phyloP scores from a whole-genome alignment of 495 filamentous ascomycete genomes.

The Aspergillus cavernicola region DNA sequence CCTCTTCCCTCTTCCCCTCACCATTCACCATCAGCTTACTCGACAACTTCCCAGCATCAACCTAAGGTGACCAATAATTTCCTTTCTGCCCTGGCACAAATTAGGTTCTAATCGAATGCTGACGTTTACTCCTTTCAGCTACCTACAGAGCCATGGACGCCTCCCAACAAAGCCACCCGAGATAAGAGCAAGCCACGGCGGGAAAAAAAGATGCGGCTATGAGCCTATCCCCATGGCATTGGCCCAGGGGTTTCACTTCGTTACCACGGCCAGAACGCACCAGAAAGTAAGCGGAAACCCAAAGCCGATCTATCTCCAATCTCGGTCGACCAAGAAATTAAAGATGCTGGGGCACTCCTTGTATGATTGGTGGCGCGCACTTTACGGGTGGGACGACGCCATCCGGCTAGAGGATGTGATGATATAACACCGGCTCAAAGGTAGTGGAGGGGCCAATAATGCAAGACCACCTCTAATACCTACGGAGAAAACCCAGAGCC shows the following conservation, averaged over 20 bases:
- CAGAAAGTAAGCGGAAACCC: not conserved
- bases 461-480: too few species aligned
- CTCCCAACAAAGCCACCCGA: conserved; percentile 5
- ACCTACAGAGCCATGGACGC: not conserved
- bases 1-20: not conserved
- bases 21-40: not conserved
- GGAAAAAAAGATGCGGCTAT: not conserved
- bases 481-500: not conserved
- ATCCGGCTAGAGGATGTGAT: not conserved
- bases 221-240: not conserved
- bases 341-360: not conserved
- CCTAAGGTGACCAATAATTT: not conserved
- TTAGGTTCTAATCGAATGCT: not conserved
- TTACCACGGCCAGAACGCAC: not conserved
- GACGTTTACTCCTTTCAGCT: conserved; percentile 1
- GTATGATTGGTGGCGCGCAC: conserved; percentile 4
- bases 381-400: not conserved
- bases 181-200: not conserved
- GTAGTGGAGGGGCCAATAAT: too few species aligned
- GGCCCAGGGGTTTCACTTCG: not conserved
- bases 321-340: conserved; percentile 7
- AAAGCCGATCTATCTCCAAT: conserved; percentile 7
- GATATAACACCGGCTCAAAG: not conserved
- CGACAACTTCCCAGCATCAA: not conserved
- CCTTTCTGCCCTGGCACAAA: not conserved